Base-by-base conservation (phyloP, 176 grass and related monocot genomes). In the Avena atlantica region DNA sequence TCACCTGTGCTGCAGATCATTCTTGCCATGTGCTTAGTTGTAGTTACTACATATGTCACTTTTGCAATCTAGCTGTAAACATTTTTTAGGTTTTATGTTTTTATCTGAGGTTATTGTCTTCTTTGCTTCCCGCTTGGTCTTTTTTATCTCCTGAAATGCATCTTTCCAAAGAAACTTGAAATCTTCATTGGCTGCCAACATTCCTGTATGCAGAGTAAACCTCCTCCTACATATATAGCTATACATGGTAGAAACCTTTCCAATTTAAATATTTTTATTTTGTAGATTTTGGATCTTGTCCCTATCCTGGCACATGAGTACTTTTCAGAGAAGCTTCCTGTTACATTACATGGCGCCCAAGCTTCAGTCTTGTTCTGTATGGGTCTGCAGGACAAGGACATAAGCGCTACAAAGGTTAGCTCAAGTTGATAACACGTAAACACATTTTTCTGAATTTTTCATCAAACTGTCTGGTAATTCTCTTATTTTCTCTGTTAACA, bases 241-340 rank as follows among this genome's bases (percentile, higher is more conserved):
- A 3, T 20, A 75, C n/a, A 10, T 58, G 63, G 60, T n/a, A 67
- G 5, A 29, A 16, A 68, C 17, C 4, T 45, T 21, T 76, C 12
- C 10, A 50, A 45, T 74, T 78, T 19, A 4, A 50, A 36, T 62
- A 0, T 56, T 23, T 16, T 37, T 13, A 23, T 79, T 57, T 76
- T 91, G 75, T 88, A 98, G 97, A 98, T 98, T 91, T 83, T 98
- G 61, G 97, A 98, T 61, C 94, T 98, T 91, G 74, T 98, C 42
- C 97, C 92, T 58, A 91, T 89, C 34, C 76, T 98, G 66, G 93
- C 97, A 78, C 97, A 96, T 24, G 84, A 85, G 81, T 98, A 94
- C 94, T 98, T 98, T 79, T 90, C 95, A 24, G 92, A 93, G 82
- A 98, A 92, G 75, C 88, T 98, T 87, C 97, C 92, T 45, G 97